phyloP scores from a whole-genome alignment of 345 rosid species.

The Erysimum cheiranthoides region DNA sequence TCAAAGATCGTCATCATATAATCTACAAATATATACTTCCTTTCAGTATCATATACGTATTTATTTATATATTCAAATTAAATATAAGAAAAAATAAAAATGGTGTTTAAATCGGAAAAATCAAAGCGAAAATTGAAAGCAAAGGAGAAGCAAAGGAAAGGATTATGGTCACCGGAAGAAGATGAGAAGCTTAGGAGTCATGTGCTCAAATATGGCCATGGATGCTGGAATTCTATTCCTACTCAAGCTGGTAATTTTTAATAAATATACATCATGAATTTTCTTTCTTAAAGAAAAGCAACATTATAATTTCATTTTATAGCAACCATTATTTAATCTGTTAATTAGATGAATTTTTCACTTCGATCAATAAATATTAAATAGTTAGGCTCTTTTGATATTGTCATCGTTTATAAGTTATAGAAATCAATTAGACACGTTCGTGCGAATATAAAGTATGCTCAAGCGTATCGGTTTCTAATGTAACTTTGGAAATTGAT shows the following conservation, averaged over 20 bases:
- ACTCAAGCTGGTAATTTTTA: conserved; percentile 67
- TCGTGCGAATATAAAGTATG: neutral
- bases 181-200: conserved; percentile 75
- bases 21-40: conserved; percentile 22
- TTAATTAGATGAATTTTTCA: neutral
- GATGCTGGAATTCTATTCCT: conserved; percentile 93
- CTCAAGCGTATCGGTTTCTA: neutral
- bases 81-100: neutral
- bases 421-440: neutral
- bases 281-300: neutral
- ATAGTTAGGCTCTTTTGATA: neutral
- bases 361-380: neutral
- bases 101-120: conserved; percentile 41
- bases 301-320: neutral
- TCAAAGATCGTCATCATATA: conserved; percentile 39
- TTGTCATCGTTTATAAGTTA: neutral
- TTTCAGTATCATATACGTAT: conserved; percentile 22
- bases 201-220: conserved; percentile 73
- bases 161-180: conserved; percentile 98
- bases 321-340: neutral
- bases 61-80: neutral
- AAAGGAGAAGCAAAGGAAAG: conserved; percentile 70
- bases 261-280: neutral
- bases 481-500: neutral
- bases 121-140: neutral